phyloP scores from a whole-genome alignment of 108 stramenopile genomes.

The Nitzschia sp. region DNA sequence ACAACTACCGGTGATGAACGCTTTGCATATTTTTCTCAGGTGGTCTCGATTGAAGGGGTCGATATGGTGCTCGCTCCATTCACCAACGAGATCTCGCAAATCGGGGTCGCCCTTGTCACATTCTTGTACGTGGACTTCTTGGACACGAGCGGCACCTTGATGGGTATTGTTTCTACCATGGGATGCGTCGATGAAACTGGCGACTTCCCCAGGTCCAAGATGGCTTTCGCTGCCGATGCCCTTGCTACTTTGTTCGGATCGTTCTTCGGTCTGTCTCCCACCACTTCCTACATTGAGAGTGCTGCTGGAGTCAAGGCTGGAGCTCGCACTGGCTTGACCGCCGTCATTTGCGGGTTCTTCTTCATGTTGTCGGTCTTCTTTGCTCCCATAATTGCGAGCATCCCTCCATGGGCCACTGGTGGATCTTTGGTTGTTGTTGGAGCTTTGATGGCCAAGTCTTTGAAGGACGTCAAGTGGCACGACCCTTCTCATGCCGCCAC shows the following conservation, averaged over 20 bases:
- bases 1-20: conserved; percentile 44
- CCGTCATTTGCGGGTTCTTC: conserved; percentile 47
- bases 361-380: conserved; percentile 68
- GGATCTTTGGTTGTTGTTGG: conserved; percentile 81
- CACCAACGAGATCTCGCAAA: conserved; percentile 32
- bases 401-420: conserved; percentile 87
- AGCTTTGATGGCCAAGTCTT: conserved; percentile 60
- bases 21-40: conserved; percentile 62
- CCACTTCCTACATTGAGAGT: conserved; percentile 74
- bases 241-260: conserved; percentile 65
- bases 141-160: conserved; percentile 56
- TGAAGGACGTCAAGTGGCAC: conserved; percentile 73
- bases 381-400: conserved; percentile 79
- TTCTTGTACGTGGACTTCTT: conserved; percentile 62
- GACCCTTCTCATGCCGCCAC: conserved; percentile 63
- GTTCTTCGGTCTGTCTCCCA: conserved; percentile 60
- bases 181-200: conserved; percentile 56
- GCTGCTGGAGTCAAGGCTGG: conserved; percentile 73
- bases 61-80: conserved; percentile 41
- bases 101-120: conserved; percentile 54
- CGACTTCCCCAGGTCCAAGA: conserved; percentile 51
- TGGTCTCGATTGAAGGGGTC: conserved; percentile 47
- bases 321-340: conserved; percentile 58
- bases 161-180: conserved; percentile 41
- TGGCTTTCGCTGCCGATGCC: conserved; percentile 60